Conservation (phyloP, 73 alveolate genomes). For the Effrenium voratum region DNA sequence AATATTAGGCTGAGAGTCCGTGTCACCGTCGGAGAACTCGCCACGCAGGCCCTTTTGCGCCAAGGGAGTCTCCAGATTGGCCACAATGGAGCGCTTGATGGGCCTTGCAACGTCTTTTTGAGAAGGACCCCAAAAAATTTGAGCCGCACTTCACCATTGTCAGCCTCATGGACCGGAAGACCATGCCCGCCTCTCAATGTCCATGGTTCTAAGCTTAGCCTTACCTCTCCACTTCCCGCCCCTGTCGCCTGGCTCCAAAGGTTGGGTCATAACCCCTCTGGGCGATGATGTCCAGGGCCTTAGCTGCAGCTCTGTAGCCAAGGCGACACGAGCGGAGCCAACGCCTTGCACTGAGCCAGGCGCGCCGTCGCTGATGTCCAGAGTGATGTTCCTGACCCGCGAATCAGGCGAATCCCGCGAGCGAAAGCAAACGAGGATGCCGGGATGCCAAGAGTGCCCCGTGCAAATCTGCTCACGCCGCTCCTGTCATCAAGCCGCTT, state of each 20-base stretch:
- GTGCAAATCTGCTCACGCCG: background rate
- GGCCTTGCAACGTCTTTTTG: constrained; percentile 22
- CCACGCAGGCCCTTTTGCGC: constrained; percentile 84
- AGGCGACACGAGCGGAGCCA: background rate
- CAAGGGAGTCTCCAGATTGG: constrained; percentile 93
- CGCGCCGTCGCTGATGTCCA: constrained; percentile 43
- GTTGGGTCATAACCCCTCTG: constrained; percentile 92
- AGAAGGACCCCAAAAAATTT: background rate
- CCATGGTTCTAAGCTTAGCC: background rate
- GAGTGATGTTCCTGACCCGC: constrained; percentile 8
- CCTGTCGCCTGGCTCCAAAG: constrained; percentile 52
- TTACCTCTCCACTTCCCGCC: background rate
- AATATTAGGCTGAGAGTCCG: constrained; percentile 8
- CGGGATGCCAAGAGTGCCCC: background rate
- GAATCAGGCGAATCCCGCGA: background rate
- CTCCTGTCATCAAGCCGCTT: constrained; percentile 77
- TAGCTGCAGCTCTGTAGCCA: background rate
- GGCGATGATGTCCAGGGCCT: constrained; percentile 73
- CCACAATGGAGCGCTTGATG: constrained; percentile 92
- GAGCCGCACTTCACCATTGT: background rate
- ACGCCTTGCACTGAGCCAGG: constrained; percentile 35
- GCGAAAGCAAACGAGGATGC: background rate
- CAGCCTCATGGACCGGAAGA: background rate
- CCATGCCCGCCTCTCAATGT: background rate
- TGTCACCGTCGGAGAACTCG: constrained; percentile 75